phyloP scores from a whole-genome alignment of 805 yeast species.

The Maudiozyma turicensis region DNA sequence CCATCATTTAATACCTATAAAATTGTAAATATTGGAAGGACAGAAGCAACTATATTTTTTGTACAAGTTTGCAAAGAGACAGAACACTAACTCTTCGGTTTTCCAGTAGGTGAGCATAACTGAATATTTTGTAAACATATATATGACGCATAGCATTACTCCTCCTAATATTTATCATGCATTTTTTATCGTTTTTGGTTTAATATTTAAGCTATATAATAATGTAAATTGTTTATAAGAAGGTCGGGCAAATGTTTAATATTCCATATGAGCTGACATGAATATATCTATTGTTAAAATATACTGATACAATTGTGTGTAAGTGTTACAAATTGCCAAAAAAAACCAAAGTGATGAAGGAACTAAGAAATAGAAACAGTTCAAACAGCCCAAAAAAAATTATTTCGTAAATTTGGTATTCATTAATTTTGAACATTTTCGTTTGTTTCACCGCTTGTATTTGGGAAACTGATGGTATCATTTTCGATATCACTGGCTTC shows the following conservation, averaged over 20 bases:
- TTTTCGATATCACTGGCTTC: not conserved
- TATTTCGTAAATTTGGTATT: not conserved
- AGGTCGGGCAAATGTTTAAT: not conserved
- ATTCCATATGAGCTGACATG: no score
- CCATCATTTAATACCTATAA: slow-evolving; percentile 69
- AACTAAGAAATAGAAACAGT: not conserved
- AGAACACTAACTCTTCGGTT: no score
- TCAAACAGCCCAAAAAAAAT: not conserved
- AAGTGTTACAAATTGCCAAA: not conserved
- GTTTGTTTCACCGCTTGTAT: not conserved
- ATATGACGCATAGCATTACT: no score
- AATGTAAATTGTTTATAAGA: not conserved
- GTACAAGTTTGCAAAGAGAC: slow-evolving; percentile 42
- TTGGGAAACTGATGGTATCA: not conserved
- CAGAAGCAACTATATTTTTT: slow-evolving; percentile 56
- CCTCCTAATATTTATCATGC: not conserved
- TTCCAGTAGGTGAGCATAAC: no score
- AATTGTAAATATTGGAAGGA: slow-evolving; percentile 49
- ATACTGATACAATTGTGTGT: not conserved
- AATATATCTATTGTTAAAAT: not conserved
- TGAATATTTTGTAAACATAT: no score
- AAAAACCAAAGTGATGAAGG: not conserved
- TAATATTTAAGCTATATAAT: not conserved
- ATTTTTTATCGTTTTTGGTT: not conserved
- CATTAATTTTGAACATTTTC: not conserved